Evolutionary conservation across 2,329 filamentous ascomycete genomes (phyloP).

Genomic region (Fusarium sp.): DNA sequence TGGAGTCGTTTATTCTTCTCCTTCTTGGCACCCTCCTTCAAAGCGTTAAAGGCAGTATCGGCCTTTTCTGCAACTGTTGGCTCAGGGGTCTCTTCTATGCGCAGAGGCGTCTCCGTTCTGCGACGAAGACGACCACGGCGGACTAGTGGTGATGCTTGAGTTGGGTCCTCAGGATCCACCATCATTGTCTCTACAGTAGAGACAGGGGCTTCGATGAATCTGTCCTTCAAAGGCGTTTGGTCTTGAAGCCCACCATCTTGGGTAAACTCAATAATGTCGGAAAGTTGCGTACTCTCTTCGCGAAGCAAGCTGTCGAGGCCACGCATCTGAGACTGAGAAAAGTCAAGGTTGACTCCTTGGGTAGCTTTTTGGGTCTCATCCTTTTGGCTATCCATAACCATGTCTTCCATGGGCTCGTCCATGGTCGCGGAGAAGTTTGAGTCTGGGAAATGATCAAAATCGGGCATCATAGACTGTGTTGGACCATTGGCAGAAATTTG

Average conservation of each 20-base stretch:
- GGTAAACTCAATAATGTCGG: constrained; percentile 80
- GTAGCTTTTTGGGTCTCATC: constrained; percentile 56
- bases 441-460: constrained; percentile 70
- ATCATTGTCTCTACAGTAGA: constrained; percentile 82
- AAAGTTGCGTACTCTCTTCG: constrained; percentile 72
- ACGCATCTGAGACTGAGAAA: constrained; percentile 73
- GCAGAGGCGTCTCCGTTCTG: constrained; percentile 54
- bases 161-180: constrained; percentile 56
- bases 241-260: constrained; percentile 85
- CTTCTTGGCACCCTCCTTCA: constrained; percentile 76
- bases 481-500: constrained; percentile 57
- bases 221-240: constrained; percentile 78
- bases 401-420: constrained; percentile 68
- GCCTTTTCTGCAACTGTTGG: constrained; percentile 34
- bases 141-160: constrained; percentile 76
- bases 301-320: constrained; percentile 71
- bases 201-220: constrained; percentile 75
- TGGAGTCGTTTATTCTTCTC: constrained; percentile 66
- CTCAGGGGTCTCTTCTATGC: constrained; percentile 42
- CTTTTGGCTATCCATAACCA: constrained; percentile 63
- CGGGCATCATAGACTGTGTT: constrained; percentile 68
- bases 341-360: constrained; percentile 68
- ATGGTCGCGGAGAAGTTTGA: constrained; percentile 74
- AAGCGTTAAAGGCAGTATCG: constrained; percentile 74
- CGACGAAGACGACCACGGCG: constrained; percentile 70